These are phyloP conservation scores for Epichloe aotearoae DNA, from an alignment of 2,329 filamentous ascomycete genomes.

Conservation along the genomic window DNA sequence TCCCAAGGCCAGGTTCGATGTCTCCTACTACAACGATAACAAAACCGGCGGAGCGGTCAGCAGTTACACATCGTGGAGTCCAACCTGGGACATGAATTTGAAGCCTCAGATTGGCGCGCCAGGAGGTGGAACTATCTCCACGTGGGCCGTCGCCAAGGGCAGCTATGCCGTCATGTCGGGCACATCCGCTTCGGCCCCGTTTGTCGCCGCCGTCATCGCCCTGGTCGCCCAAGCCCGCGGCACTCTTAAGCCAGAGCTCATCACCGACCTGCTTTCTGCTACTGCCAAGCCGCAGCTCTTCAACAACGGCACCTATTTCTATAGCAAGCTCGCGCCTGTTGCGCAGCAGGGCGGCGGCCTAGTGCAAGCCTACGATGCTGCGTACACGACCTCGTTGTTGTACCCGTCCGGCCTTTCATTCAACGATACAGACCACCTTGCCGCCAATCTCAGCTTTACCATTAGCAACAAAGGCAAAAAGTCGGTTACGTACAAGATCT, in stretches of 20 bases:
- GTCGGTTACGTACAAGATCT: slow-evolving; percentile 37
- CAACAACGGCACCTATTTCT: slow-evolving; percentile 26
- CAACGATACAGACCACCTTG: slow-evolving; percentile 48
- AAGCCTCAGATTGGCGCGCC: slow-evolving; percentile 43
- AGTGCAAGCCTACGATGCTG: slow-evolving; percentile 45
- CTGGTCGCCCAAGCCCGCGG: slow-evolving; percentile 37
- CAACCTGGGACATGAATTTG: slow-evolving; percentile 41
- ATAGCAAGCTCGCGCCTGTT: slow-evolving; percentile 36
- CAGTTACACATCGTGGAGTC: slow-evolving; percentile 44
- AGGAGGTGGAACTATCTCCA: slow-evolving; percentile 44
- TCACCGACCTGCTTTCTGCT: slow-evolving; percentile 36
- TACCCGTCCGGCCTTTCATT: slow-evolving; percentile 43
- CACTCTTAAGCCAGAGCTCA: slow-evolving; percentile 31
- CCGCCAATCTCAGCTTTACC: slow-evolving; percentile 33
- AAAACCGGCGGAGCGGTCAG: slow-evolving; percentile 36
- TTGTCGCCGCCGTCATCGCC: slow-evolving; percentile 39
- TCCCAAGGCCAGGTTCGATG: background rate
- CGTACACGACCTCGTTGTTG: slow-evolving; percentile 37
- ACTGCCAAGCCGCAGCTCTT: slow-evolving; percentile 35
- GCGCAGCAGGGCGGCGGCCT: slow-evolving; percentile 47
- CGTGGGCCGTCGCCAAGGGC: slow-evolving; percentile 32
- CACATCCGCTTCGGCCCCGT: slow-evolving; percentile 48
- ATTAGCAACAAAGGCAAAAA: slow-evolving; percentile 39
- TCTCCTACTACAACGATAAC: slow-evolving; percentile 4
- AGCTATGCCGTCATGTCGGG: slow-evolving; percentile 39